phyloP scores from a whole-genome alignment of 2,329 filamentous ascomycete species.

The Paracoccidioides lutzii region DNA sequence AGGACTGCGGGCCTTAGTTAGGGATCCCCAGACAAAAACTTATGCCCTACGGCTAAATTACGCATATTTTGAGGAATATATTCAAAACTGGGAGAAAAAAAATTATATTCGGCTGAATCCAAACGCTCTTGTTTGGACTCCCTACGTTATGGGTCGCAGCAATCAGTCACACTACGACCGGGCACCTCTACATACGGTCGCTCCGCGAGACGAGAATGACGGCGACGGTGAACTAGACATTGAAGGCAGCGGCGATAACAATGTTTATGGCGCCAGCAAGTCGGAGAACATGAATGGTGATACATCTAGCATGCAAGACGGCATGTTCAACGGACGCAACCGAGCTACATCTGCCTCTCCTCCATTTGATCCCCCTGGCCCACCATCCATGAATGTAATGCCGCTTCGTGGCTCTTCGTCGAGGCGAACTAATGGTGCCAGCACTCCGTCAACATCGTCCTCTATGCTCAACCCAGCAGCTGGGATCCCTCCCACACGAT shows the following conservation, averaged over 20 bases:
- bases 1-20: conserved; percentile 73
- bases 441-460: conserved; percentile 10
- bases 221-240: conserved; percentile 17
- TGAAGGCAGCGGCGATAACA: conserved; percentile 5
- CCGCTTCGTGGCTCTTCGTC: conserved; percentile 10
- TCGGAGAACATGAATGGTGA: conserved; percentile 3
- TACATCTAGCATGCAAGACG: background rate
- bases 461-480: conserved; percentile 18
- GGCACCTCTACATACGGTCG: conserved; percentile 72
- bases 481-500: conserved; percentile 30
- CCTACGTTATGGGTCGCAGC: conserved; percentile 86
- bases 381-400: conserved; percentile 21
- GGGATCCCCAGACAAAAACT: conserved; percentile 73
- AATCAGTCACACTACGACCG: conserved; percentile 74
- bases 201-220: conserved; percentile 64
- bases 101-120: conserved; percentile 75
- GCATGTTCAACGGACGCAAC: conserved; percentile 1
- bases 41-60: conserved; percentile 85
- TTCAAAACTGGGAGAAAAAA: conserved; percentile 79
- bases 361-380: conserved; percentile 9
- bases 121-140: conserved; percentile 78
- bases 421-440: conserved; percentile 18
- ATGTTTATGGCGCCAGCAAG: conserved; percentile 4
- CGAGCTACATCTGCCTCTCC: conserved; percentile 1
- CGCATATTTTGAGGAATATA: conserved; percentile 73